Conservation (phyloP, 2,329 filamentous ascomycete species). For the Westerdykella sp. region DNA sequence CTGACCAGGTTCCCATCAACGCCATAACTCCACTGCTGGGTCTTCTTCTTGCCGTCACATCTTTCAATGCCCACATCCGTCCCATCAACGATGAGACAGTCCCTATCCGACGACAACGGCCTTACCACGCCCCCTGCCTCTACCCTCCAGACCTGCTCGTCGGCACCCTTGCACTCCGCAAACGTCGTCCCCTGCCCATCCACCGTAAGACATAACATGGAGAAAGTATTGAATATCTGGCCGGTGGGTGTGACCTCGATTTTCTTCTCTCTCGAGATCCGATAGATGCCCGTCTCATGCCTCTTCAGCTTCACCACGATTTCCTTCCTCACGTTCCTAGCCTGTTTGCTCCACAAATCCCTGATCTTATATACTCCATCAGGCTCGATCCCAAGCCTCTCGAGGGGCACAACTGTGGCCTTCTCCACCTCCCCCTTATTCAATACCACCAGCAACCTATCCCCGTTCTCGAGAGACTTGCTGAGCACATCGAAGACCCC, state of each 20-base stretch:
- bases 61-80: conserved; percentile 8
- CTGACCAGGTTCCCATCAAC: conserved; percentile 43
- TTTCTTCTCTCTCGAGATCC: conserved; percentile 30
- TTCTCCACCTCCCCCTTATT: conserved; percentile 36
- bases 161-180: conserved; percentile 33
- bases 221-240: conserved; percentile 47
- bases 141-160: conserved; percentile 43
- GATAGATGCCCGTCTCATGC: conserved; percentile 41
- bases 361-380: conserved; percentile 31
- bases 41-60: conserved; percentile 12
- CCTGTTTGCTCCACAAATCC: conserved; percentile 42
- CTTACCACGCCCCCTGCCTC: conserved; percentile 31
- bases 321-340: conserved; percentile 13
- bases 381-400: conserved; percentile 34
- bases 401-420: conserved; percentile 30
- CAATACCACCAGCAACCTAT: conserved; percentile 44
- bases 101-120: conserved; percentile 31
- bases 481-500: conserved; percentile 43
- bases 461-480: conserved; percentile 43
- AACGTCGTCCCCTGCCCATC: conserved; percentile 22
- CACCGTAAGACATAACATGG: conserved; percentile 41
- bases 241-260: conserved; percentile 39
- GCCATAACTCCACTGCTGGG: conserved; percentile 41
- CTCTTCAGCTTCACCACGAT: conserved; percentile 28
- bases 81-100: conserved; percentile 28